Evolutionary conservation across 192 early-diverging fungal species (phyloP).

Genomic region (Spizellomyces sp.): DNA sequence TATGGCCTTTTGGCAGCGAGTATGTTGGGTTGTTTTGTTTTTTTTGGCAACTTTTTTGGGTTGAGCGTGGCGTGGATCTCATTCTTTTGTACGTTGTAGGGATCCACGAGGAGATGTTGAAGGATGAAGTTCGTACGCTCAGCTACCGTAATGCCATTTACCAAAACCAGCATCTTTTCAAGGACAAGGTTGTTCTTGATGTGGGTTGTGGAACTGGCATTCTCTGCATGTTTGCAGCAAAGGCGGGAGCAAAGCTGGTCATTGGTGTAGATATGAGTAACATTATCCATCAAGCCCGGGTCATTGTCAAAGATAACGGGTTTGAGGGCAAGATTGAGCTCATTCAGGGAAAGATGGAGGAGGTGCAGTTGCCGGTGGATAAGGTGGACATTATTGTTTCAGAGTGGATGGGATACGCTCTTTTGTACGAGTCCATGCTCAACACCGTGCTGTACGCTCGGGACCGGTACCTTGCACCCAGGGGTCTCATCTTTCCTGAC

Average conservation of each 20-base stretch:
- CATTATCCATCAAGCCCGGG: conserved; percentile 93
- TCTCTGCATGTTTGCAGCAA: conserved; percentile 99
- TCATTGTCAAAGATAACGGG: conserved; percentile 94
- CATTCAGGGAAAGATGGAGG: conserved; percentile 97
- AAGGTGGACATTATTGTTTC: conserved; percentile 99
- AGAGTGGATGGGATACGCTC: conserved; percentile 99
- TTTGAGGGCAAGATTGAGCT: conserved; percentile 86
- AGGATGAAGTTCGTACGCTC: conserved; percentile 94
- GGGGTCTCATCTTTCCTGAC: conserved; percentile 89
- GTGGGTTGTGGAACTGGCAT: conserved; percentile 99
- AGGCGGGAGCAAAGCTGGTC: conserved; percentile 91
- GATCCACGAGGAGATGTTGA: conserved; percentile 96
- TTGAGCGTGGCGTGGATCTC: too few species aligned
- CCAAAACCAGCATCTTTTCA: conserved; percentile 94
- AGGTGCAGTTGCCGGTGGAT: conserved; percentile 87
- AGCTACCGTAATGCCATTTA: conserved; percentile 93
- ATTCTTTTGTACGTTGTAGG: conserved; percentile 31
- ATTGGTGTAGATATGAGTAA: conserved; percentile 97
- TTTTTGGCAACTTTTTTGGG: too few species aligned
- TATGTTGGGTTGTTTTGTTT: neutral
- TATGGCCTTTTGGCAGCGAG: conserved; percentile 35
- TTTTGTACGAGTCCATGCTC: conserved; percentile 98
- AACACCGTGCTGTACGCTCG: conserved; percentile 98
- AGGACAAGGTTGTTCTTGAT: conserved; percentile 96
- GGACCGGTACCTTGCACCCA: conserved; percentile 88